phyloP scores from a whole-genome alignment of 352 stramenopile genomes.

The Phytophthora sansomeana region DNA sequence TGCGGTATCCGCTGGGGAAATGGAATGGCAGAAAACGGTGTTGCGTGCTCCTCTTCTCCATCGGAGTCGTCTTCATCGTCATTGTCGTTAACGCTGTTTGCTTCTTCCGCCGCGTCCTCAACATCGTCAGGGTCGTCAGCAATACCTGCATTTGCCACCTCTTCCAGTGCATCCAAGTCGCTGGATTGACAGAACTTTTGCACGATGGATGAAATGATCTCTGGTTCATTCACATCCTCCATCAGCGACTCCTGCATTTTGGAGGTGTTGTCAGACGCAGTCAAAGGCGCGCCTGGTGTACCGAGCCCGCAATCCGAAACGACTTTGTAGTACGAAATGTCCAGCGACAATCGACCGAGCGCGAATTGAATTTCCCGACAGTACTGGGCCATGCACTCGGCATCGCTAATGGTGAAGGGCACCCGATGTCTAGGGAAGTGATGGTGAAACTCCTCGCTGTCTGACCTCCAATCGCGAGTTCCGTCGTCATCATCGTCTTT shows the following conservation, averaged over 20 bases:
- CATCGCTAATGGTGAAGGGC: constrained; percentile 59
- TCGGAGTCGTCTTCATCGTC: constrained; percentile 13
- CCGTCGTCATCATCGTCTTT: constrained; percentile 34
- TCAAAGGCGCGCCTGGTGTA: constrained; percentile 6
- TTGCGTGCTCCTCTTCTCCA: constrained; percentile 10
- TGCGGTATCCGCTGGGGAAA: constrained; percentile 17
- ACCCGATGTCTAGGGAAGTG: constrained; percentile 29
- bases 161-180: constrained; percentile 52
- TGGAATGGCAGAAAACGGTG: constrained; percentile 20
- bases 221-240: constrained; percentile 52
- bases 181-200: constrained; percentile 68
- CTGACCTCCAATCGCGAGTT: neutral
- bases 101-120: constrained; percentile 24
- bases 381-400: constrained; percentile 57
- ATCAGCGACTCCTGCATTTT: constrained; percentile 13
- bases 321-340: constrained; percentile 80
- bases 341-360: constrained; percentile 63
- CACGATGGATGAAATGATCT: constrained; percentile 69
- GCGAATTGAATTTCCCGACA: constrained; percentile 77
- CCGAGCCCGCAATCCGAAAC: constrained; percentile 57
- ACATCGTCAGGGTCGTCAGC: constrained; percentile 36
- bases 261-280: constrained; percentile 6
- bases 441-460: constrained; percentile 25
- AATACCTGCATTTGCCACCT: constrained; percentile 26
- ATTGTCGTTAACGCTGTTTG: constrained; percentile 6